Evolutionary conservation across 805 yeast genomes (phyloP), one percentile per base, ranked within the genome.

Genomic region (Metschnikowia henanensis): DNA sequence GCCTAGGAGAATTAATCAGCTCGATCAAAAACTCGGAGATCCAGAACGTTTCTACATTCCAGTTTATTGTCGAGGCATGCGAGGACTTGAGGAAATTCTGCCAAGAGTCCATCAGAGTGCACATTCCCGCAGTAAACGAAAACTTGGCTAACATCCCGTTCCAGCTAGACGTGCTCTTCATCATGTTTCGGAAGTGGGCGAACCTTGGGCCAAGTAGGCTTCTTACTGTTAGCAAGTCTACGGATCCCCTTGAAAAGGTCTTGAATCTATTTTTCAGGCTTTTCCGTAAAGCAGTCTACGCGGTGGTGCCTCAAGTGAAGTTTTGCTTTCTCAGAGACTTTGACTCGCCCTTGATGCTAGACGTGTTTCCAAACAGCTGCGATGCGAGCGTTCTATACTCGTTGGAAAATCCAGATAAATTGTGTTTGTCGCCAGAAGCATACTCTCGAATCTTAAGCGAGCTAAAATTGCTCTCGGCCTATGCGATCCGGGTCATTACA

Each of bases 321-420:
- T 70, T 62, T 46, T 66, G 64, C 52, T 68, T 64, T 42, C 46
- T 70, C 9, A 46, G 73, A 21, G 75, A 70, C 52, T 69, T 70
- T 46, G 73, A 67, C 46, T 56, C 63, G 39, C 73, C 75, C 2
- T 57, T 70, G 40, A 68, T 68, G 68, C 46, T 64, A 33, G 73
- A 70, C 38, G 65, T 68, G 4, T 64, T 60, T 39, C 53, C 49
- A 9, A 43, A 43, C 30, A 48, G 52, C 17, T 46, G 56, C 18
- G 70, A 62, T 38, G 43, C 43, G 7, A 61, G 59, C 17, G 57
- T 66, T 5, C 59, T 50, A 39, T 37, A 32, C 29, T 58, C 56
- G 30, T 49, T 66, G 25, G 61, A 55, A 20, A 35, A 33, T 16
- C 59, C 60, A 3, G 28, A 15, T 6, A 39, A 35, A 8, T 34